A percentile compares a stretch with the other conserved stretches of the same genome.
These are phyloP conservation scores for Nicotiana noctiflora DNA, from an alignment of 257 asterid genomes.

Conservation along the genomic window DNA sequence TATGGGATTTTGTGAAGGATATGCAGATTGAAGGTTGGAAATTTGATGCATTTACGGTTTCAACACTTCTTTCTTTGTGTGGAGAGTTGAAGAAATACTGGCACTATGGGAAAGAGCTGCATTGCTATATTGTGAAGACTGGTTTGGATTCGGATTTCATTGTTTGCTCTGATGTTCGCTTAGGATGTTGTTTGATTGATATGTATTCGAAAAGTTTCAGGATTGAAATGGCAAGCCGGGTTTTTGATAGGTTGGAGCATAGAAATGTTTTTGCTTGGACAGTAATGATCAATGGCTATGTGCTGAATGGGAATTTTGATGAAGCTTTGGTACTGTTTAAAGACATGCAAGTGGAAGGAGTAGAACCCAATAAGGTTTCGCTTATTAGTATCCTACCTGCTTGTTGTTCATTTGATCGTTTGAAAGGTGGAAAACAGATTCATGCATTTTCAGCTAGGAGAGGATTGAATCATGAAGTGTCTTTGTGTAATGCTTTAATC, in stretches of 20 bases:
- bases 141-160: slow-evolving; percentile 25
- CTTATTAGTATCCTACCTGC: slow-evolving; percentile 51
- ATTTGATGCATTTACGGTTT: slow-evolving; percentile 44
- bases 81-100: slow-evolving; percentile 8
- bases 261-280: slow-evolving; percentile 62
- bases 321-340: slow-evolving; percentile 50
- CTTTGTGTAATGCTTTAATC: slow-evolving; percentile 50
- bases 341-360: slow-evolving; percentile 40
- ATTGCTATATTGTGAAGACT: slow-evolving; percentile 38
- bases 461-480: slow-evolving; percentile 28
- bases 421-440: slow-evolving; percentile 55
- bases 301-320: slow-evolving; percentile 26
- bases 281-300: slow-evolving; percentile 56
- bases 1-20: slow-evolving; percentile 41
- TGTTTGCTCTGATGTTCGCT: slow-evolving; percentile 35
- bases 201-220: slow-evolving; percentile 44
- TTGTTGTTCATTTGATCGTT: slow-evolving; percentile 39
- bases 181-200: slow-evolving; percentile 63
- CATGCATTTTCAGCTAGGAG: slow-evolving; percentile 55
- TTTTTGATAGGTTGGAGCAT: slow-evolving; percentile 34
- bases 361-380: slow-evolving; percentile 56
- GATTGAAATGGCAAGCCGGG: slow-evolving; percentile 37
- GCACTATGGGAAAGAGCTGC: slow-evolving; percentile 50
- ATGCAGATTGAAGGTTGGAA: slow-evolving; percentile 50
- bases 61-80: slow-evolving; percentile 44